Conservation (phyloP, 2,329 filamentous ascomycete genomes). For the Tolypocladium ophioglossoides region DNA sequence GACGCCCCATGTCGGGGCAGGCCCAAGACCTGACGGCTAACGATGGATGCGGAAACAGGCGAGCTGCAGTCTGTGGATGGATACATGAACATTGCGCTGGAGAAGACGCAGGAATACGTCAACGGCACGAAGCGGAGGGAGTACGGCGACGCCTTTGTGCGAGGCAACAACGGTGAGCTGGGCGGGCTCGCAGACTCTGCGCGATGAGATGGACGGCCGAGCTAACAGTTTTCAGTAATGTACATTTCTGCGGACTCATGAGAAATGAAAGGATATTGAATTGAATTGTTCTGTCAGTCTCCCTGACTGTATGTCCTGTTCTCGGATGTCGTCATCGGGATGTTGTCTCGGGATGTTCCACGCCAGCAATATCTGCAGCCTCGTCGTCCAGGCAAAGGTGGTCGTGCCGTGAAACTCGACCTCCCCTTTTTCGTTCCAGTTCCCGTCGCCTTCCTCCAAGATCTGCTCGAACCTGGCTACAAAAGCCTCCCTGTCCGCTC, state of each 20-base stretch:
- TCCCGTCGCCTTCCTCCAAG: slow-evolving; percentile 39
- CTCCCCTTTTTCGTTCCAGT: slow-evolving; percentile 50
- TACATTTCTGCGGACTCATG: slow-evolving; percentile 56
- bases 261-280: slow-evolving; percentile 4
- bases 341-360: too few species aligned
- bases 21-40: neutral
- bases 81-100: slow-evolving; percentile 98
- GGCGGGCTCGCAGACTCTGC: slow-evolving; percentile 9
- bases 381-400: slow-evolving; percentile 51
- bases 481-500: slow-evolving; percentile 36
- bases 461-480: slow-evolving; percentile 41
- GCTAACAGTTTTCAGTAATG: slow-evolving; percentile 41
- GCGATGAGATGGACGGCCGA: neutral
- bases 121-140: slow-evolving; percentile 71
- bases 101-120: slow-evolving; percentile 88
- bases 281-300: neutral
- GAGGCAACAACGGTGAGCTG: slow-evolving; percentile 86
- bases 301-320: neutral
- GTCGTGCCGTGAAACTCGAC: slow-evolving; percentile 55
- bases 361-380: slow-evolving; percentile 18
- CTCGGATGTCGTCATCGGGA: too few species aligned
- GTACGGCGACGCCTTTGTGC: slow-evolving; percentile 90
- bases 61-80: slow-evolving; percentile 95
- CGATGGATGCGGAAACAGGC: slow-evolving; percentile 38
- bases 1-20: neutral